Evolutionary conservation across 495 filamentous ascomycete species (phyloP).

Genomic region (Penicillium subrubescens): DNA sequence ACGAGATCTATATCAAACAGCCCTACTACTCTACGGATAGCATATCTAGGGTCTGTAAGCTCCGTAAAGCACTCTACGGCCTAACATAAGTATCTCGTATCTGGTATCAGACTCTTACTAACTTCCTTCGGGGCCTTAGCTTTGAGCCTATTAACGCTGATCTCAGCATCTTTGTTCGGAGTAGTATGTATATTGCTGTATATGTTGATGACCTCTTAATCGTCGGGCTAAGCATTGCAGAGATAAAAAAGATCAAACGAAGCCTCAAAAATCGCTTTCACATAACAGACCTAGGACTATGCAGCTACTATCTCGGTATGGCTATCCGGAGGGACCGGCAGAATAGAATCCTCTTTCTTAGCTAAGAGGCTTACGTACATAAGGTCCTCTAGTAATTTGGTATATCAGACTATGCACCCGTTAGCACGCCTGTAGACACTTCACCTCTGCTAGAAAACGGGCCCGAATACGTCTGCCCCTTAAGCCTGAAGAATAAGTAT

Average conservation of each 20-base stretch:
- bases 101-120: neutral
- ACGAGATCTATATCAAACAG: constrained; percentile 32
- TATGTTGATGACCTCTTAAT: neutral
- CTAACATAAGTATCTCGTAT: neutral
- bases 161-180: neutral
- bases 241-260: constrained; percentile 22
- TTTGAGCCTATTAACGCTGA: neutral
- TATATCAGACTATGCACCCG: too few species aligned
- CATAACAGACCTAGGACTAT: constrained; percentile 5
- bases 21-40: too few species aligned
- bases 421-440: too few species aligned
- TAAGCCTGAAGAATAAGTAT: constrained; percentile 18
- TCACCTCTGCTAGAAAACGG: too few species aligned
- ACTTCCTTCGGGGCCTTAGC: neutral
- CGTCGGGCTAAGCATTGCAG: neutral
- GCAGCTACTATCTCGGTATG: constrained; percentile 40
- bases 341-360: too few species aligned
- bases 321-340: constrained; percentile 24
- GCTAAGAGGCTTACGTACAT: too few species aligned
- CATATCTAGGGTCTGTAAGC: too few species aligned
- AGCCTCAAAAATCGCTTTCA: too few species aligned
- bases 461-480: too few species aligned
- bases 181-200: neutral
- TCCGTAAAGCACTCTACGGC: neutral
- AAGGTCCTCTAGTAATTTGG: too few species aligned